These are phyloP conservation scores for Tulasnella sp. DNA, from an alignment of 768 basidiomycete genomes.

Conservation along the genomic window DNA sequence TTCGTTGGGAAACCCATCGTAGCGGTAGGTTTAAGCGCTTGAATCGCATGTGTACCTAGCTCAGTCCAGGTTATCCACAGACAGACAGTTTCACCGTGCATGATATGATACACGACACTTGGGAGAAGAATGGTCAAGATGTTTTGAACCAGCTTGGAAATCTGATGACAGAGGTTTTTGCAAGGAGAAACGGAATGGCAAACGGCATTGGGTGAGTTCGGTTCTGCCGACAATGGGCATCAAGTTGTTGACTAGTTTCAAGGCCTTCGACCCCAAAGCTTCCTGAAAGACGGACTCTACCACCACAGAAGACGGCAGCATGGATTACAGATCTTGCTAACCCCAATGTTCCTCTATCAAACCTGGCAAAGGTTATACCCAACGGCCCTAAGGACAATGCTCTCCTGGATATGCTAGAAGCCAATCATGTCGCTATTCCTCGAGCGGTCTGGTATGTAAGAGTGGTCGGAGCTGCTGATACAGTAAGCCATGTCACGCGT, in stretches of 20 bases:
- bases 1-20: conserved; percentile 30
- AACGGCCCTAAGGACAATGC: conserved; percentile 79
- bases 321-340: conserved; percentile 80
- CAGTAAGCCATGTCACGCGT: conserved; percentile 32
- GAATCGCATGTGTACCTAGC: not conserved
- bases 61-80: not conserved
- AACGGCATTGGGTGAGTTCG: conserved; percentile 50
- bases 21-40: conserved; percentile 13
- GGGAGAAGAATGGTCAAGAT: conserved; percentile 38
- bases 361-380: conserved; percentile 68
- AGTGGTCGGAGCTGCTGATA: conserved; percentile 79
- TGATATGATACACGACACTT: conserved; percentile 24
- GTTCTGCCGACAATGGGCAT: not conserved
- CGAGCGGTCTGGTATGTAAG: conserved; percentile 81
- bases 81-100: conserved; percentile 17
- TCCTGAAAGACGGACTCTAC: conserved; percentile 69
- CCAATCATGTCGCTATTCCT: conserved; percentile 61
- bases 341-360: conserved; percentile 64
- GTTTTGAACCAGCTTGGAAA: conserved; percentile 43
- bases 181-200: conserved; percentile 43
- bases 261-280: conserved; percentile 62
- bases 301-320: conserved; percentile 60
- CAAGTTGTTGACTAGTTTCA: not conserved
- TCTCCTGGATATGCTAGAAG: conserved; percentile 63
- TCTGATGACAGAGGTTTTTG: conserved; percentile 65